These are phyloP conservation scores for Blastomyces percursus DNA, from an alignment of 2,329 filamentous ascomycete genomes.

Conservation along the genomic window DNA sequence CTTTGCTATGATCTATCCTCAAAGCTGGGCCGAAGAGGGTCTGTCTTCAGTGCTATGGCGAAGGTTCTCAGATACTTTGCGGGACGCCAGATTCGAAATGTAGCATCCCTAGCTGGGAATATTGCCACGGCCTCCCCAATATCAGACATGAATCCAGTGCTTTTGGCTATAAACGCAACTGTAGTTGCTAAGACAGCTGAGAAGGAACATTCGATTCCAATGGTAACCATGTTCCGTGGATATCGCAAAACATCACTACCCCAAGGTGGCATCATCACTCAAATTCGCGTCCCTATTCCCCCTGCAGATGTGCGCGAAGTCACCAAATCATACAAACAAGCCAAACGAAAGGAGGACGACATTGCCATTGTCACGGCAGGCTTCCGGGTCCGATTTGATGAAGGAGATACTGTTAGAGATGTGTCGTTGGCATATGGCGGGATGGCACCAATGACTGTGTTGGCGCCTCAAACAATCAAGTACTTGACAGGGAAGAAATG, in stretches of 20 bases:
- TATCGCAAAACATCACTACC: slow-evolving; percentile 68
- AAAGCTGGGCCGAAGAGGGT: slow-evolving; percentile 54
- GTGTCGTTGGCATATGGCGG: slow-evolving; percentile 72
- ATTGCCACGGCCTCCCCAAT: slow-evolving; percentile 79
- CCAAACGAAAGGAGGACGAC: slow-evolving; percentile 83
- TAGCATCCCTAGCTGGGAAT: slow-evolving; percentile 78
- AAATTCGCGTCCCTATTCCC: slow-evolving; percentile 64
- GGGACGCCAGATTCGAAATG: slow-evolving; percentile 80
- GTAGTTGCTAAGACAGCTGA: slow-evolving; percentile 59
- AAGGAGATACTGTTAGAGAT: slow-evolving; percentile 53
- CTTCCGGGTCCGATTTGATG: slow-evolving; percentile 55
- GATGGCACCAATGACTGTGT: slow-evolving; percentile 72
- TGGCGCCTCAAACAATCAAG: slow-evolving; percentile 58
- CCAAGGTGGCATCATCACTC: slow-evolving; percentile 63
- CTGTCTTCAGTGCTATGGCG: slow-evolving; percentile 69
- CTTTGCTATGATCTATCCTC: slow-evolving; percentile 60
- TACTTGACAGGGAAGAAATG: slow-evolving; percentile 62
- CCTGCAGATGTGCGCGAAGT: slow-evolving; percentile 56
- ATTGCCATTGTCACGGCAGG: slow-evolving; percentile 84
- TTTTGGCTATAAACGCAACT: slow-evolving; percentile 66
- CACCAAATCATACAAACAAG: slow-evolving; percentile 76
- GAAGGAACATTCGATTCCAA: slow-evolving; percentile 61
- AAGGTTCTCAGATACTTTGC: slow-evolving; percentile 84
- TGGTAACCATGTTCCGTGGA: slow-evolving; percentile 72
- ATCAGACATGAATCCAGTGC: slow-evolving; percentile 75